Percentiles rank a stretch among this genome's conserved stretches.
These are phyloP conservation scores for Paramarasmius palmivorus DNA, from an alignment of 1,284 basidiomycete species.

Conservation along the genomic window DNA sequence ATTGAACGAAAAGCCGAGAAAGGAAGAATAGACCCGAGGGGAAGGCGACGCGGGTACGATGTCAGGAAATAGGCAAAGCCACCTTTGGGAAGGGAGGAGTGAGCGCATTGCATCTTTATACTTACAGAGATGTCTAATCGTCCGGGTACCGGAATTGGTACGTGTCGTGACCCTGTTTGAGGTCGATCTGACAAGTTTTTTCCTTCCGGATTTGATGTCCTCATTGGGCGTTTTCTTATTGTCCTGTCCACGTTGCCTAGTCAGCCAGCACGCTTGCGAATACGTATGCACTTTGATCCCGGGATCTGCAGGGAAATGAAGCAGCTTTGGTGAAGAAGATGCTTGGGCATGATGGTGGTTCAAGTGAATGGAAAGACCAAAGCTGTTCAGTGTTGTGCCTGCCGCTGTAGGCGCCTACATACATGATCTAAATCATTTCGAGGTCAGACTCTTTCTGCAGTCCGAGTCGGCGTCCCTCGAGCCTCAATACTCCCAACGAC, in stretches of 20 bases:
- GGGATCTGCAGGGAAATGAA: too few species aligned
- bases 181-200: conserved; percentile 1
- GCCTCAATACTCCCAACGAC: too few species aligned
- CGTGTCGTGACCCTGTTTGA: conserved; percentile 1
- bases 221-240: neutral
- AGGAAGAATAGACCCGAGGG: conserved; percentile 35
- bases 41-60: conserved; percentile 1
- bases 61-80: neutral
- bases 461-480: too few species aligned
- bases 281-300: neutral
- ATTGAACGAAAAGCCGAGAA: conserved; percentile 25
- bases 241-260: conserved; percentile 6
- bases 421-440: too few species aligned
- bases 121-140: neutral
- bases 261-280: neutral
- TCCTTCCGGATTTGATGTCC: neutral
- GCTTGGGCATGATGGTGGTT: too few species aligned
- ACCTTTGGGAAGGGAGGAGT: neutral
- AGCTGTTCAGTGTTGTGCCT: too few species aligned
- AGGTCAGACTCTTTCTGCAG: too few species aligned
- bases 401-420: too few species aligned
- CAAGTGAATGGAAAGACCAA: too few species aligned
- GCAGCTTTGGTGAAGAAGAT: too few species aligned
- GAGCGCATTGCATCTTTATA: neutral
- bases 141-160: neutral